Evolutionary conservation across 108 stramenopile species (phyloP).

Genomic region (Cyclotella baltica): DNA sequence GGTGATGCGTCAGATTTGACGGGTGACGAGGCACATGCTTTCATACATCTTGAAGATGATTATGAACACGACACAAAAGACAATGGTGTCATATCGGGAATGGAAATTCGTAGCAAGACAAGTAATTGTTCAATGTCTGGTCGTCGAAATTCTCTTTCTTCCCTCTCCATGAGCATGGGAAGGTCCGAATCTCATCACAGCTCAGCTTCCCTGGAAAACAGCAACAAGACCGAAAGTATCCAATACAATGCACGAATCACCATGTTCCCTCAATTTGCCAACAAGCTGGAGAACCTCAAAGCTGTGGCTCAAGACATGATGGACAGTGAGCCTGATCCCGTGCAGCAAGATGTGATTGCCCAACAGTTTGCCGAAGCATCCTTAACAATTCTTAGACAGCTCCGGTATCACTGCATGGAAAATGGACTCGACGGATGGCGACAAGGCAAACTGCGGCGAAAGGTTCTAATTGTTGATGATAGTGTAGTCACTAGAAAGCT

Average conservation of each 20-base stretch:
- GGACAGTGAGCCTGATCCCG: slow-evolving; percentile 77
- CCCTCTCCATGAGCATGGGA: slow-evolving; percentile 30
- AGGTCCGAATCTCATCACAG: slow-evolving; percentile 33
- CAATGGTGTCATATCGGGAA: slow-evolving; percentile 28
- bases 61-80: not conserved
- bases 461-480: slow-evolving; percentile 91
- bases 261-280: slow-evolving; percentile 84
- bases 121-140: not conserved
- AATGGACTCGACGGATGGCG: slow-evolving; percentile 91
- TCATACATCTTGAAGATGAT: not conserved
- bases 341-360: slow-evolving; percentile 82
- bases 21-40: not conserved
- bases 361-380: slow-evolving; percentile 92
- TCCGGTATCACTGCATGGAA: slow-evolving; percentile 94
- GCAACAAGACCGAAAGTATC: slow-evolving; percentile 24
- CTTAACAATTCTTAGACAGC: slow-evolving; percentile 84
- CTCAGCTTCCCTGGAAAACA: not conserved
- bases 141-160: slow-evolving; percentile 30
- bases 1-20: slow-evolving; percentile 34
- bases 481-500: slow-evolving; percentile 83
- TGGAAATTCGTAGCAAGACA: slow-evolving; percentile 10
- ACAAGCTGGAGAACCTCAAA: slow-evolving; percentile 84
- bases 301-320: slow-evolving; percentile 84
- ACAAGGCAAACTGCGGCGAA: slow-evolving; percentile 82
- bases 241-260: slow-evolving; percentile 75